Evolutionary conservation across 2,329 filamentous ascomycete genomes (phyloP).

Genomic region (Dothideomycetes sp.): DNA sequence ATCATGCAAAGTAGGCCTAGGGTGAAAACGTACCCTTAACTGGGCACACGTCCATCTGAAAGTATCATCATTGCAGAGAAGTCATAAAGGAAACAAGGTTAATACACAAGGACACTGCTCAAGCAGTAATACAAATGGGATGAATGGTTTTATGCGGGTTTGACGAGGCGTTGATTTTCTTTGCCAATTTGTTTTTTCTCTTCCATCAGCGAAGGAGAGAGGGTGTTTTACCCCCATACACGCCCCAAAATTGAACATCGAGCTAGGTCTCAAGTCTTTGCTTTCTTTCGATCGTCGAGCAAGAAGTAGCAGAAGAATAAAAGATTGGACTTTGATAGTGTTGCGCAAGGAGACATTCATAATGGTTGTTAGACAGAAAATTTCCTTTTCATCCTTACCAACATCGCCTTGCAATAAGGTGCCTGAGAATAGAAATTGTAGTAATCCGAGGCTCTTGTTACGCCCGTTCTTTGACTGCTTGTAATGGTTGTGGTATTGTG

Average conservation of each 20-base stretch:
- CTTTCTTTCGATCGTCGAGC: too few relatives aligned
- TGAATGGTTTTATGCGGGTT: background rate
- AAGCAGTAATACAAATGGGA: conserved; percentile 5
- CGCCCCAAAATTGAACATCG: conserved; percentile 12
- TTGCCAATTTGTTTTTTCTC: conserved; percentile 1
- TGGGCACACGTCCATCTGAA: conserved; percentile 24
- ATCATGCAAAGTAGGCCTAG: conserved; percentile 6
- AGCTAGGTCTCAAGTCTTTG: too few relatives aligned
- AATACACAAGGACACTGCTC: background rate
- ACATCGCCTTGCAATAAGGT: too few relatives aligned
- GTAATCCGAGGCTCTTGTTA: too few relatives aligned
- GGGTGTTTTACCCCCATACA: background rate
- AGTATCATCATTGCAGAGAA: background rate
- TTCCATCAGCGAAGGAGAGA: background rate
- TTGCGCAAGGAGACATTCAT: too few relatives aligned
- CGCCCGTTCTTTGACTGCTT: too few relatives aligned
- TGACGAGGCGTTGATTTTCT: conserved; percentile 10
- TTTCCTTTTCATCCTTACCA: too few relatives aligned
- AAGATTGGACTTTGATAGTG: too few relatives aligned
- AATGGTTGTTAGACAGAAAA: too few relatives aligned
- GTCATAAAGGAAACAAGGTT: background rate
- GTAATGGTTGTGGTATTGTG: too few relatives aligned
- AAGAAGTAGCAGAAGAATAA: too few relatives aligned
- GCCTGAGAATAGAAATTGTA: too few relatives aligned
- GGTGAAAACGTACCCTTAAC: conserved; percentile 24